Evolutionary conservation across 2,329 filamentous ascomycete genomes (phyloP).

Genomic region (Fusarium burgessii): DNA sequence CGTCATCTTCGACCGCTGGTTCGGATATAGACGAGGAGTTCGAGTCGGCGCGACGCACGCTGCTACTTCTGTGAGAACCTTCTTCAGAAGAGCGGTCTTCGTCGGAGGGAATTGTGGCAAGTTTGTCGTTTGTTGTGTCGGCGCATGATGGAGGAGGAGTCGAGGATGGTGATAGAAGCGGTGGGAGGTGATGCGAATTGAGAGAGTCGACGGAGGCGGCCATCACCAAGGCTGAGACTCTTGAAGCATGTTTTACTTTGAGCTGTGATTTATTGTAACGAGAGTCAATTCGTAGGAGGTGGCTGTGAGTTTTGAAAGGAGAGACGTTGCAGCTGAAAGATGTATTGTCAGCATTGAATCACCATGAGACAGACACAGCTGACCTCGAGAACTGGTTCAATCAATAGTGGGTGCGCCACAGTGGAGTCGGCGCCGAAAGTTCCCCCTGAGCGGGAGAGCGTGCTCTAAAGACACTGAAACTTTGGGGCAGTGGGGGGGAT

Average conservation of each 20-base stretch:
- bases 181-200: conserved; percentile 37
- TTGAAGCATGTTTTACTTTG: conserved; percentile 33
- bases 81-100: conserved; percentile 50
- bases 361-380: conserved; percentile 2
- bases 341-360: conserved; percentile 13
- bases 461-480: conserved; percentile 32
- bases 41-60: conserved; percentile 40
- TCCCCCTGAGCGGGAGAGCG: conserved; percentile 35
- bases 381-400: conserved; percentile 9
- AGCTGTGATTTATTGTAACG: not conserved
- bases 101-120: conserved; percentile 46
- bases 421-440: conserved; percentile 19
- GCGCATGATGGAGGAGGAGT: conserved; percentile 30
- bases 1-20: conserved; percentile 43
- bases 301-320: conserved; percentile 8
- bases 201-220: conserved; percentile 42
- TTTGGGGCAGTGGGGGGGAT: conserved; percentile 27
- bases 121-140: conserved; percentile 11
- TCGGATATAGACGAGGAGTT: conserved; percentile 50
- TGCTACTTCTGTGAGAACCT: conserved; percentile 42
- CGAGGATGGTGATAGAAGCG: conserved; percentile 28
- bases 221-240: conserved; percentile 43
- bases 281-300: not conserved
- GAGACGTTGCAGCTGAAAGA: conserved; percentile 3
- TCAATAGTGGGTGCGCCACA: conserved; percentile 29